A percentile compares a stretch with the other conserved stretches of the same genome.
Evolutionary conservation across 176 grass and related monocot genomes (phyloP).

Genomic region (Dendrocalamus sinicus): DNA sequence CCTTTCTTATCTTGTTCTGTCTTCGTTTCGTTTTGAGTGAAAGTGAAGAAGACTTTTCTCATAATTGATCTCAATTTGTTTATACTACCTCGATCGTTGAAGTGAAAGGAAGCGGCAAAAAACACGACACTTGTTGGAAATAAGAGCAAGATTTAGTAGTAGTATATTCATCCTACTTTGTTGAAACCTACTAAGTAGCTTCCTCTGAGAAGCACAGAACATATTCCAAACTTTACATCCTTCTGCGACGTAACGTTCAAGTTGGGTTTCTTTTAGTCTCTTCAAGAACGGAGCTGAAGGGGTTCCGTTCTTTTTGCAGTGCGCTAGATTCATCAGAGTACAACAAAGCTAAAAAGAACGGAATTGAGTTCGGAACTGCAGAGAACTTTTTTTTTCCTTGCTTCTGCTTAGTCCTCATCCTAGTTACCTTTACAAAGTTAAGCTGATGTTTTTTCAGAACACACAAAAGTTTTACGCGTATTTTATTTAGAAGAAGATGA

Average conservation of each 20-base stretch:
- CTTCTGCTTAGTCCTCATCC: constrained; percentile 36
- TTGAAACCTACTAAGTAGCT: constrained; percentile 20
- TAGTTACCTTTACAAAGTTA: constrained; percentile 40
- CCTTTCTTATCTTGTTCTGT: constrained; percentile 33
- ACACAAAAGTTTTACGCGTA: no score
- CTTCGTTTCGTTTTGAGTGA: constrained; percentile 47
- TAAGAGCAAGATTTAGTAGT: background rate
- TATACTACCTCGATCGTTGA: background rate
- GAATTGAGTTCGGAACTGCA: background rate
- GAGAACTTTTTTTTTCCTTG: constrained; percentile 31
- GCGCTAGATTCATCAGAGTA: background rate
- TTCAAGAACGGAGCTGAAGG: no score
- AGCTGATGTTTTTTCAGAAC: no score
- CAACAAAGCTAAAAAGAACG: background rate
- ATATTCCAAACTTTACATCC: constrained; percentile 1
- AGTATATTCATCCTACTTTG: background rate
- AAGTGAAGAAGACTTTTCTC: constrained; percentile 42
- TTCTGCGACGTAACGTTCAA: background rate
- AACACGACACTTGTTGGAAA: constrained; percentile 23
- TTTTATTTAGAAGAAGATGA: no score
- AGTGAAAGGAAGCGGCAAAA: constrained; percentile 19
- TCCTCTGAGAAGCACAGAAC: constrained; percentile 16
- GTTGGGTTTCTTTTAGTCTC: background rate
- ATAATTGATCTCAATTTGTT: constrained; percentile 20
- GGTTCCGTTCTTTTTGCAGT: background rate